Percentiles rank a stretch among this genome's conserved stretches.
Evolutionary conservation across 1,139 yeast species (phyloP).

Genomic region (Pneumocystis carinii): DNA sequence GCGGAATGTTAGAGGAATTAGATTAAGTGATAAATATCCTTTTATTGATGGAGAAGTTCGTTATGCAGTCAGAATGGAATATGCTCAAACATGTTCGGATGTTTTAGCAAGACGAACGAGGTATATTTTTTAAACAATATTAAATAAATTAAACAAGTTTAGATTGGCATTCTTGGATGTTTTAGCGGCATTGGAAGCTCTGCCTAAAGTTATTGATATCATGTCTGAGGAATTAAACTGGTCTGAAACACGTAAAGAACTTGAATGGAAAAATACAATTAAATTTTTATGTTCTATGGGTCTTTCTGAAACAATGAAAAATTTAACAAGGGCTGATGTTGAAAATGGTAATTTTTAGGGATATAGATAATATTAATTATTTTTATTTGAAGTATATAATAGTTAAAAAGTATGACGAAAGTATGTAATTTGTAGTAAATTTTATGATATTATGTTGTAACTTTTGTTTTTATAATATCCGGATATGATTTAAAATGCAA

Average conservation of each 20-base stretch:
- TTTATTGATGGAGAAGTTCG: slow-evolving; percentile 83
- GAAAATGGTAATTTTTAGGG: slow-evolving; percentile 10
- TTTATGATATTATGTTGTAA: no score
- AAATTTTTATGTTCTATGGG: slow-evolving; percentile 31
- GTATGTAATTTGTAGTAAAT: neutral
- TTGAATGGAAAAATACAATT: slow-evolving; percentile 31
- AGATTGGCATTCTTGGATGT: slow-evolving; percentile 84
- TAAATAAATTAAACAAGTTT: neutral
- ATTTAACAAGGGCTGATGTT: slow-evolving; percentile 13
- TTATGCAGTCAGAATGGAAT: slow-evolving; percentile 70
- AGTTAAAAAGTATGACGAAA: neutral
- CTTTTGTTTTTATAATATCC: no score
- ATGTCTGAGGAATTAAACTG: slow-evolving; percentile 71
- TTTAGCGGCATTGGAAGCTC: slow-evolving; percentile 63
- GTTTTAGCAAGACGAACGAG: slow-evolving; percentile 81
- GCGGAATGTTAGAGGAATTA: slow-evolving; percentile 23
- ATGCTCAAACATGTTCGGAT: slow-evolving; percentile 75
- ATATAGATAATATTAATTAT: neutral
- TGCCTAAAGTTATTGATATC: slow-evolving; percentile 72
- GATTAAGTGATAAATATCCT: slow-evolving; percentile 52
- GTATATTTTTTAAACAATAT: neutral
- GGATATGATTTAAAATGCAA: no score
- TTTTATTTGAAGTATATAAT: neutral
- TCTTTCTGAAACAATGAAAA: slow-evolving; percentile 15
- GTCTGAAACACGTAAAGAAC: slow-evolving; percentile 44